These are phyloP conservation scores for Pulicaria dysenterica DNA, from an alignment of 129 eudicot species.

Conservation along the genomic window DNA sequence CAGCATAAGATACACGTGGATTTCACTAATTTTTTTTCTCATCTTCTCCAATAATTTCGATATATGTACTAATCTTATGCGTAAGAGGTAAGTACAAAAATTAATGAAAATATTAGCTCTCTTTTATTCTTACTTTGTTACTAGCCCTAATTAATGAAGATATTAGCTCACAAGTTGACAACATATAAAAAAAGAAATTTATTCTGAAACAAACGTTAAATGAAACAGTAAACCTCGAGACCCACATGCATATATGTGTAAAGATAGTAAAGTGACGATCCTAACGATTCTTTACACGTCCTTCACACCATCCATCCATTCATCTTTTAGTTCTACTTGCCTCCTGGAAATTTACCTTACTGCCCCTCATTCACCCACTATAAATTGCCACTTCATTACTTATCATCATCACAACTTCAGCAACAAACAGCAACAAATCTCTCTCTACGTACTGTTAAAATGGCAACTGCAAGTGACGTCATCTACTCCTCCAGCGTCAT, in stretches of 20 bases:
- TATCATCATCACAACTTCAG: not conserved
- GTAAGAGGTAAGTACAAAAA: no score
- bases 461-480: not conserved
- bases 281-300: conserved; percentile 14
- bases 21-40: no score
- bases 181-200: no score
- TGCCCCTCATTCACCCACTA: not conserved
- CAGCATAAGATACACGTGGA: no score
- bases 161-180: no score
- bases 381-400: not conserved
- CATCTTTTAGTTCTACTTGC: no score
- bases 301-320: not conserved
- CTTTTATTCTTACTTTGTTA: no score
- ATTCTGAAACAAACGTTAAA: not conserved
- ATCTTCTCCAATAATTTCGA: no score
- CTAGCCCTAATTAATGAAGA: no score
- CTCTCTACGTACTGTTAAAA: not conserved
- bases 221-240: not conserved
- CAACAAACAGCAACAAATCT: conserved; percentile 14
- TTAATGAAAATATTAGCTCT: no score
- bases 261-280: not conserved
- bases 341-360: conserved; percentile 11
- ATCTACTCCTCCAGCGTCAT: not conserved
- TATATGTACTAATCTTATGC: no score
- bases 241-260: not conserved